Conservation (phyloP, 352 stramenopile genomes). For the Phytophthora idaei region DNA sequence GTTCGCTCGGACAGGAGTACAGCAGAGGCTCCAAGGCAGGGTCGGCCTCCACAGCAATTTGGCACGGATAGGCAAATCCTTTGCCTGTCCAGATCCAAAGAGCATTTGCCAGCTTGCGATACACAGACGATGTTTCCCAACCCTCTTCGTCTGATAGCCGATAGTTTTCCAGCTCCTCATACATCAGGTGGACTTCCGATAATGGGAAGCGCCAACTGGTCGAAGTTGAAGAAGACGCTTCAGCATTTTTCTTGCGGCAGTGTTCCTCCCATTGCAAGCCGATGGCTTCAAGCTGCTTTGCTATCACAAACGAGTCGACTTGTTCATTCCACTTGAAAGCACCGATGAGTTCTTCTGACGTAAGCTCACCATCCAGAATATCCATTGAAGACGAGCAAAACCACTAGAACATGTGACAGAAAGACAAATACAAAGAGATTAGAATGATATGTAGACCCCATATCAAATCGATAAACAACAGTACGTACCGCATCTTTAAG, state of each 20-base stretch:
- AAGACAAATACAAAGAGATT: conserved; percentile 13
- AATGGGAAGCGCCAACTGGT: conserved; percentile 40
- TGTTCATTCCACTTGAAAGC: conserved; percentile 63
- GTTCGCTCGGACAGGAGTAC: conserved; percentile 58
- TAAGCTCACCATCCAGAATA: conserved; percentile 62
- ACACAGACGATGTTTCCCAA: conserved; percentile 33
- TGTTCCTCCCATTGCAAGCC: conserved; percentile 40
- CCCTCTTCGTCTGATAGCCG: conserved; percentile 34
- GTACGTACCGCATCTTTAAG: conserved; percentile 63
- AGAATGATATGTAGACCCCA: not conserved
- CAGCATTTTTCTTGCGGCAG: conserved; percentile 13
- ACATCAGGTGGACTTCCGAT: conserved; percentile 62
- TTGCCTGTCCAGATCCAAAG: conserved; percentile 80
- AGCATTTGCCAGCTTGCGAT: conserved; percentile 47
- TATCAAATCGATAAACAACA: conserved; percentile 7
- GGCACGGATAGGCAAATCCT: conserved; percentile 50
- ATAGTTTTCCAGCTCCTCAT: conserved; percentile 55
- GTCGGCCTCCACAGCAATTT: conserved; percentile 59
- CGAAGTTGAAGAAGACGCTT: conserved; percentile 1
- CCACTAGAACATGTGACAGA: conserved; percentile 45
- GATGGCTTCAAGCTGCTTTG: conserved; percentile 59
- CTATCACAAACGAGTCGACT: conserved; percentile 49
- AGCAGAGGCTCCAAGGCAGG: conserved; percentile 61
- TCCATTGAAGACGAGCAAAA: conserved; percentile 59
- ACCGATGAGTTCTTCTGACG: conserved; percentile 52